A percentile compares a stretch with the other conserved stretches of the same genome.
Conservation (phyloP, 2,329 filamentous ascomycete genomes). For the Colletotrichum echinochloae region DNA sequence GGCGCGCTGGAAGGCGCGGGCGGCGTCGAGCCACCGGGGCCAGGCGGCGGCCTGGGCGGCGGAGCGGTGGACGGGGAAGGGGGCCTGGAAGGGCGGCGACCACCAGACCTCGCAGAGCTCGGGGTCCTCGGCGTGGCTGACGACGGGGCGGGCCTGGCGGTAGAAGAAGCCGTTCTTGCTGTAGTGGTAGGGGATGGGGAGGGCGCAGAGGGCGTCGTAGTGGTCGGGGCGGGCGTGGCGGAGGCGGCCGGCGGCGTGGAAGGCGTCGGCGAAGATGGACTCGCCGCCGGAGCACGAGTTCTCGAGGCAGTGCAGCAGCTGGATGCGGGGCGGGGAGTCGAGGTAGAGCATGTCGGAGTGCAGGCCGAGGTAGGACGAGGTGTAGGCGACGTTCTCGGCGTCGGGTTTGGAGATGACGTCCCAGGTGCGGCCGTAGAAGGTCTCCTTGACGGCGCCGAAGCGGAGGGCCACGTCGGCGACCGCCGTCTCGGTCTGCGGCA, state of each 20-base stretch:
- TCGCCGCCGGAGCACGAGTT: constrained; percentile 85
- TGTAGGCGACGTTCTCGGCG: constrained; percentile 94
- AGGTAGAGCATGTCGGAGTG: constrained; percentile 97
- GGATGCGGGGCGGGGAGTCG: constrained; percentile 80
- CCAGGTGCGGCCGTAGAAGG: constrained; percentile 93
- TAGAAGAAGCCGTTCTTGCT: constrained; percentile 74
- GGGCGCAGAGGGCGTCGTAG: constrained; percentile 55
- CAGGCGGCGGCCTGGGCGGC: constrained; percentile 12
- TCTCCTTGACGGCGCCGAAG: constrained; percentile 84
- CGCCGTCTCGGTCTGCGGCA: constrained; percentile 75
- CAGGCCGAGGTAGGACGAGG: constrained; percentile 81
- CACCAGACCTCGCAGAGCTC: constrained; percentile 61
- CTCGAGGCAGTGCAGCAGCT: constrained; percentile 89
- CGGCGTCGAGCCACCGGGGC: constrained; percentile 61
- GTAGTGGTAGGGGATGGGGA: constrained; percentile 75
- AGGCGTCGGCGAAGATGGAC: constrained; percentile 86
- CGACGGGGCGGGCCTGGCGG: constrained; percentile 65
- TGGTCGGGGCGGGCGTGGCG: constrained; percentile 40
- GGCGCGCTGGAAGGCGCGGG: constrained; percentile 66
- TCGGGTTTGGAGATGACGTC: constrained; percentile 85
- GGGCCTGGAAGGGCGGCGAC: constrained; percentile 84
- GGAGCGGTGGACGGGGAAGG: constrained; percentile 51
- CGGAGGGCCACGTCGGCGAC: constrained; percentile 77
- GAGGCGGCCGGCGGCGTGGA: constrained; percentile 66
- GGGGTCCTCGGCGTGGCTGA: constrained; percentile 43